phyloP scores from a whole-genome alignment of 805 yeast genomes.

The Pichia ethanolica region DNA sequence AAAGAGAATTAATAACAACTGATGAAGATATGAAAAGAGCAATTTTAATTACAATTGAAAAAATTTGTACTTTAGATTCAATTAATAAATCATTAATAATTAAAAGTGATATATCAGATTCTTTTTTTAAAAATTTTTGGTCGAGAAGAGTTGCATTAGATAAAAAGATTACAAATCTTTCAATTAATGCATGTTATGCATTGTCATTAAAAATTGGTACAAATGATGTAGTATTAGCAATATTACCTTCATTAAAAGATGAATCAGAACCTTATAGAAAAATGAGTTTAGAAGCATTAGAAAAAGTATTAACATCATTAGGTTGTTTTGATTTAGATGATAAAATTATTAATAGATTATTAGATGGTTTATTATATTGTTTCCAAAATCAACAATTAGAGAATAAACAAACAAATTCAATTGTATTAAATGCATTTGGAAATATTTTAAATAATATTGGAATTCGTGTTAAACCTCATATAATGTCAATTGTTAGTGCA shows the following conservation, averaged over 20 bases:
- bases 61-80: constrained; percentile 55
- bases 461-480: constrained; percentile 56
- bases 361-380: constrained; percentile 76
- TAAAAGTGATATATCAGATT: constrained; percentile 42
- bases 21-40: constrained; percentile 83
- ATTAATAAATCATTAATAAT: constrained; percentile 44
- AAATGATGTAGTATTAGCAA: constrained; percentile 46
- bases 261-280: constrained; percentile 72
- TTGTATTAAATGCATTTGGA: constrained; percentile 57
- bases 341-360: constrained; percentile 50
- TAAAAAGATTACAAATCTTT: constrained; percentile 45
- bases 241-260: constrained; percentile 62
- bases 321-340: constrained; percentile 59
- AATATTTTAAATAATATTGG: constrained; percentile 57
- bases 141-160: constrained; percentile 73
- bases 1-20: constrained; percentile 69
- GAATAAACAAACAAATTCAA: constrained; percentile 28
- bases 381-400: constrained; percentile 68
- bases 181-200: constrained; percentile 63
- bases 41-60: constrained; percentile 59
- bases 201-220: constrained; percentile 65
- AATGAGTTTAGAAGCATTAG: constrained; percentile 70
- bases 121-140: constrained; percentile 74
- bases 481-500: constrained; percentile 65
- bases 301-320: constrained; percentile 40